Evolutionary conservation across 2,329 filamentous ascomycete genomes (phyloP), one percentile per base, ranked within the genome.

Genomic region (Thelonectria olida): DNA sequence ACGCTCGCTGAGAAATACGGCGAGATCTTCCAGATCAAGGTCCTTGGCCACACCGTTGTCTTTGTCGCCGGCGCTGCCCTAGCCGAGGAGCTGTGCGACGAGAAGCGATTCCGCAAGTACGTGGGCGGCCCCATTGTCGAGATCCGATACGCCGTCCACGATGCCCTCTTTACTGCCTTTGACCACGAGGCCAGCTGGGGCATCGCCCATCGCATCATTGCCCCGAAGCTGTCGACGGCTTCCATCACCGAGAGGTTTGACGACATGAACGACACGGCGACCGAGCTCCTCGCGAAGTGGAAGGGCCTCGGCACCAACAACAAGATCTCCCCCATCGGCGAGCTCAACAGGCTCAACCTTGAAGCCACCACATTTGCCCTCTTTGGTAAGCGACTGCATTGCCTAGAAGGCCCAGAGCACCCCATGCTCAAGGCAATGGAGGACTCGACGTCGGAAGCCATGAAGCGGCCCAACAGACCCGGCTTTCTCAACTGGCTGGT

Each of bases 351-450:
- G 15, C 74, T 87, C 15, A 83, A 85, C 67, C 78, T 88, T 27
- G 84, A 86, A 58, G 77, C 80, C 3, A 82, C 79, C 2, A 81
- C 84, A 3, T 72, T 81, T 36, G 81, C 79, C 22, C 80, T 88
- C 27, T 87, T 79, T 65, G 82, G 85, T 53, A 81, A 83, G 70
- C 80, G 79, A 59, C 72, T 85, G 22, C 75, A 84, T 61, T 76
- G 77, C 50, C 72, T 88, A 42, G 70, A 73, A 1, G 84, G 83
- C 0, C 74, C 78, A 1, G 78, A 79, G 19, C 82, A 83, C 22
- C 77, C 82, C 0, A 78, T 85, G 74, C 67, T 88, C 58, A 72
- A 79, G 48, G 84, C 79, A 13, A 86, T 88, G 81, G 83, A 87
- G 58, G 78, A 81, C 34, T 75, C 83, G 8, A 88, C 85, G 0